Conservation (phyloP, 768 basidiomycete species). For the Leccinum obscurum region DNA sequence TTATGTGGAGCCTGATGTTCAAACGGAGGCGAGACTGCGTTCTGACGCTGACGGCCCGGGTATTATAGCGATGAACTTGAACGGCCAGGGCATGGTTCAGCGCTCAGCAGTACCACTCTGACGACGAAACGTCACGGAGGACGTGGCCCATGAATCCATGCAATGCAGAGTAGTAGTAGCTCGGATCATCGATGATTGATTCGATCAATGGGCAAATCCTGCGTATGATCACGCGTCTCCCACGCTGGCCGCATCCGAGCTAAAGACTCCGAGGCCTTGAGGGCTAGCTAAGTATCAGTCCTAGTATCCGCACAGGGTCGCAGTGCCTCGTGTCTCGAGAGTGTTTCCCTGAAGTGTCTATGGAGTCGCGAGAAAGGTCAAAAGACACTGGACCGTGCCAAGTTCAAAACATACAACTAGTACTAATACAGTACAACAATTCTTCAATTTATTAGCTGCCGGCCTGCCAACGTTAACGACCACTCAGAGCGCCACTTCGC, state of each 20-base stretch:
- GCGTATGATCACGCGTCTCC: background rate
- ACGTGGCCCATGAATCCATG: background rate
- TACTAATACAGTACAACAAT: background rate
- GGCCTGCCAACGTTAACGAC: too few relatives aligned
- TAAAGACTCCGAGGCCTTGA: background rate
- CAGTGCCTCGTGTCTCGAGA: background rate
- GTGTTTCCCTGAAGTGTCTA: background rate
- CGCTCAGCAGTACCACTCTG: background rate
- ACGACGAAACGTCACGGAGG: background rate
- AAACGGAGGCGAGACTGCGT: background rate
- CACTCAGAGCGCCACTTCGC: background rate
- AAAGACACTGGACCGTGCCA: too few relatives aligned
- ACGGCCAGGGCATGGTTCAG: background rate
- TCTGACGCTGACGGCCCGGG: too few relatives aligned
- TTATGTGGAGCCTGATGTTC: background rate
- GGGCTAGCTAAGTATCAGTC: background rate
- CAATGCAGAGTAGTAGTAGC: background rate
- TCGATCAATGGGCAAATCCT: background rate
- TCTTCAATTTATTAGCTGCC: background rate
- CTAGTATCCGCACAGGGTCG: background rate
- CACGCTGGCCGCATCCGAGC: background rate
- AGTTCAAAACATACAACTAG: background rate
- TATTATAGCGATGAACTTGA: background rate
- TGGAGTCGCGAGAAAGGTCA: too few relatives aligned
- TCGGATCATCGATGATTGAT: background rate